Evolutionary conservation across 148 eudicot species (phyloP).

Genomic region (Persicaria tinctoria): DNA sequence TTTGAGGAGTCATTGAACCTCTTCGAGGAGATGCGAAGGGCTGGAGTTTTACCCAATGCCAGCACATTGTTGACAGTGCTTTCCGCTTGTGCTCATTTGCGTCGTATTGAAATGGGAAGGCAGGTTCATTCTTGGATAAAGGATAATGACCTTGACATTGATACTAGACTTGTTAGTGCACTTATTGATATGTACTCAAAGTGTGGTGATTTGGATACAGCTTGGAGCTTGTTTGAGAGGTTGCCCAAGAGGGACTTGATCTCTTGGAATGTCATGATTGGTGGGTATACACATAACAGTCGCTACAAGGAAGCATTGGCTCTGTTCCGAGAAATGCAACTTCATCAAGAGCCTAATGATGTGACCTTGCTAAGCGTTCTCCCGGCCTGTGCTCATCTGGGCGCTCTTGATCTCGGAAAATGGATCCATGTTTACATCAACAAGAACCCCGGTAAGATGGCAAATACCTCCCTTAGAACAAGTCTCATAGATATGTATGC

Average conservation of each 20-base stretch:
- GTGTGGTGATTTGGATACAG: constrained; percentile 39
- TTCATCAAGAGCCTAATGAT: constrained; percentile 31
- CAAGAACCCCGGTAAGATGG: constrained; percentile 20
- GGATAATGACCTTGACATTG: constrained; percentile 18
- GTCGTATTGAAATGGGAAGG: constrained; percentile 35
- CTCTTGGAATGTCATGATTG: constrained; percentile 65
- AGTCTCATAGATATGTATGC: constrained; percentile 64
- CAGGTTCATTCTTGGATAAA: constrained; percentile 35
- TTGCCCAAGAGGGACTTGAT: constrained; percentile 35
- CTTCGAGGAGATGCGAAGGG: constrained; percentile 41
- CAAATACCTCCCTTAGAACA: constrained; percentile 30
- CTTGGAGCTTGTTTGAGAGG: constrained; percentile 34
- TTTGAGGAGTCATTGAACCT: constrained; percentile 29
- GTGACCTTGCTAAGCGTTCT: constrained; percentile 43
- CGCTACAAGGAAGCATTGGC: constrained; percentile 37
- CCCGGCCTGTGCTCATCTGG: constrained; percentile 51
- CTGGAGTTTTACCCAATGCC: constrained; percentile 27
- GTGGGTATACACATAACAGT: constrained; percentile 43
- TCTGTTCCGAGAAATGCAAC: constrained; percentile 45
- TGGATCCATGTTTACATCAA: constrained; percentile 56
- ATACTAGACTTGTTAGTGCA: constrained; percentile 34
- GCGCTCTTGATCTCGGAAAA: constrained; percentile 53
- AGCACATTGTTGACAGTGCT: constrained; percentile 39
- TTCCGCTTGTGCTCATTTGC: constrained; percentile 46
- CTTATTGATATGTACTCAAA: constrained; percentile 56